These are phyloP conservation scores for Golubevia sp. DNA, from an alignment of 1,284 basidiomycete genomes.

Conservation along the genomic window DNA sequence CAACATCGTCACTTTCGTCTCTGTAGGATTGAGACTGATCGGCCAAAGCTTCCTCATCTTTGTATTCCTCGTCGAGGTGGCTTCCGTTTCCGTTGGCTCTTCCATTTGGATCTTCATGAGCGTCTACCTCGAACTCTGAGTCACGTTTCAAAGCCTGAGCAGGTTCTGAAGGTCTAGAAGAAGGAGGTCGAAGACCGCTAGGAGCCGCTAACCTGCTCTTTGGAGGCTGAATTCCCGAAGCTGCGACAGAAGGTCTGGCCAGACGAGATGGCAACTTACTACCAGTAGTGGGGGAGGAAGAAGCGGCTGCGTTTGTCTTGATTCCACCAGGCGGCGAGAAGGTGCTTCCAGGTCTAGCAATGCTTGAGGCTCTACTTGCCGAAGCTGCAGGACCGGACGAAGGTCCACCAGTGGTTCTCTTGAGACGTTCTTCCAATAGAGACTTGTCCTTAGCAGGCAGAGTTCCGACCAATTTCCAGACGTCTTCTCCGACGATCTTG, in stretches of 20 bases:
- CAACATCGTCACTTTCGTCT: constrained; percentile 22
- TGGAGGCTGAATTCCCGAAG: too few species aligned
- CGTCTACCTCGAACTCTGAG: too few species aligned
- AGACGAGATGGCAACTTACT: not conserved
- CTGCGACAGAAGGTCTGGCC: not conserved
- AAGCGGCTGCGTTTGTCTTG: not conserved
- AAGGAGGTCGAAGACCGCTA: too few species aligned
- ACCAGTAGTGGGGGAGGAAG: not conserved
- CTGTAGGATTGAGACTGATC: not conserved
- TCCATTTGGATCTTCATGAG: too few species aligned
- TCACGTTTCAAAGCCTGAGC: too few species aligned
- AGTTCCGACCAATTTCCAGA: constrained; percentile 78
- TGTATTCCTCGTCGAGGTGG: too few species aligned
- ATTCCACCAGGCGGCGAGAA: too few species aligned
- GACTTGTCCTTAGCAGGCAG: constrained; percentile 85
- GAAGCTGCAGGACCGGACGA: constrained; percentile 7
- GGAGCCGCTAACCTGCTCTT: too few species aligned
- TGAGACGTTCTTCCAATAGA: constrained; percentile 84
- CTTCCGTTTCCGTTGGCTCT: too few species aligned
- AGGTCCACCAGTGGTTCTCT: constrained; percentile 69
- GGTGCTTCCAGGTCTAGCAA: not conserved
- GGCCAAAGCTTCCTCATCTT: too few species aligned
- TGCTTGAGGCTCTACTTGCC: constrained; percentile 5
- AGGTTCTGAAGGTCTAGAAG: too few species aligned
- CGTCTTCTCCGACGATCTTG: constrained; percentile 78